A percentile compares a stretch with the other conserved stretches of the same genome.
These are phyloP conservation scores for Lycium barbarum DNA, from an alignment of 257 asterid genomes.

Conservation along the genomic window DNA sequence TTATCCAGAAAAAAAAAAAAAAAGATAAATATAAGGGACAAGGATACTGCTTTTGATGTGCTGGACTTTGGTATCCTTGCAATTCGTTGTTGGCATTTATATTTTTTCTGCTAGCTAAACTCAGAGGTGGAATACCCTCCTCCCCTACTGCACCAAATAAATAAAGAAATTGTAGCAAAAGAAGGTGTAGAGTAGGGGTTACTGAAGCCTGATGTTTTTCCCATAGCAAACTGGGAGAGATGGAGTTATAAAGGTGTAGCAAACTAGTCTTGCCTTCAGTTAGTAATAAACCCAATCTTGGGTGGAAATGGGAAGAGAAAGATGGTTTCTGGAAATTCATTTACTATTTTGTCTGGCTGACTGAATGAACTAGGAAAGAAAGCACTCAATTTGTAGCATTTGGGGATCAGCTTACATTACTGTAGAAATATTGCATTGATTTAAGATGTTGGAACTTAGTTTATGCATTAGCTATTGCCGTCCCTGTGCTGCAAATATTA, in stretches of 20 bases:
- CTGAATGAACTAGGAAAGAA: neutral
- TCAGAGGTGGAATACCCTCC: neutral
- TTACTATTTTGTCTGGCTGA: neutral
- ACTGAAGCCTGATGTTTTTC: conserved; percentile 12
- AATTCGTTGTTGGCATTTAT: neutral
- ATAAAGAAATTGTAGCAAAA: neutral
- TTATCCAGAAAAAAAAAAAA: neutral
- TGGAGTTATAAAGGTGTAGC: neutral
- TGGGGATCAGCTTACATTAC: neutral
- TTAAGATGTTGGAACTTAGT: conserved; percentile 14
- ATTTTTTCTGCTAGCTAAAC: neutral
- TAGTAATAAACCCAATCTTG: conserved; percentile 2
- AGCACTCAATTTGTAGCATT: neutral
- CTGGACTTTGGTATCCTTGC: conserved; percentile 17
- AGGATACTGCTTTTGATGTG: conserved; percentile 2
- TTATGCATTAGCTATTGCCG: neutral
- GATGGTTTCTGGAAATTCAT: neutral
- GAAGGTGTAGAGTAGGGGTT: neutral
- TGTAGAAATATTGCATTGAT: neutral
- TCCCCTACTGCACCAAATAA: neutral
- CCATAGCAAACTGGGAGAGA: neutral
- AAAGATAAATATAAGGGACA: neutral
- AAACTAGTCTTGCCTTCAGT: conserved; percentile 3
- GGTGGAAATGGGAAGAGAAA: neutral
- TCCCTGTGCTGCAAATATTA: neutral